Evolutionary conservation across 441 rosid genomes (phyloP).

Genomic region (Pelargonium australe): DNA sequence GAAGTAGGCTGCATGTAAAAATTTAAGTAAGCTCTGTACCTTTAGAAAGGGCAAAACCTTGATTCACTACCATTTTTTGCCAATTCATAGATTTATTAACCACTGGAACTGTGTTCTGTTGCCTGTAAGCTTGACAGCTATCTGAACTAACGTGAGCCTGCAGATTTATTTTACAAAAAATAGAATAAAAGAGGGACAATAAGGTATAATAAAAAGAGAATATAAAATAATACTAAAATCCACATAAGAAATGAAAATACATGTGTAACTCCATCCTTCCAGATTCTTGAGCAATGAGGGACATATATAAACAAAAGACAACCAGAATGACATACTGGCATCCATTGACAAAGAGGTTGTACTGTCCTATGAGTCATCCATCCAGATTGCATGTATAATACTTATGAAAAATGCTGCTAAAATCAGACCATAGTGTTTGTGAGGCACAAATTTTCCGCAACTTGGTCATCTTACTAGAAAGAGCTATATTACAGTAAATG

Average conservation of each 20-base stretch:
- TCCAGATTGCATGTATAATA: background rate
- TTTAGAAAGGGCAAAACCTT: slow-evolving; percentile 26
- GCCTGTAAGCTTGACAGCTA: slow-evolving; percentile 25
- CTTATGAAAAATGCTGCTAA: background rate
- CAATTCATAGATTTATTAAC: slow-evolving; percentile 37
- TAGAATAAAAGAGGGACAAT: background rate
- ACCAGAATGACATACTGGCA: background rate
- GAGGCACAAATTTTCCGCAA: background rate
- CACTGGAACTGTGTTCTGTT: slow-evolving; percentile 25
- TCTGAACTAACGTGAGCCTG: slow-evolving; percentile 24
- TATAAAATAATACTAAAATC: background rate
- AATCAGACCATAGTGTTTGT: background rate
- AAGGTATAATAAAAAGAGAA: background rate
- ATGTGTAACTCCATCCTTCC: slow-evolving; percentile 1
- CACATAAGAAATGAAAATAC: background rate
- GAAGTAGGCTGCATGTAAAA: background rate
- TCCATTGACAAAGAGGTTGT: no score
- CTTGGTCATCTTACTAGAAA: background rate
- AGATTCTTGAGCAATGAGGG: background rate
- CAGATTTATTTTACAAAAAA: slow-evolving; percentile 4
- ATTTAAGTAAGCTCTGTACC: slow-evolving; percentile 25
- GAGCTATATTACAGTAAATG: background rate
- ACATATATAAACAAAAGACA: background rate
- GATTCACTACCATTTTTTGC: slow-evolving; percentile 33
- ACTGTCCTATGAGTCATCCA: background rate